Evolutionary conservation across 805 yeast species (phyloP), one percentile per base, ranked within the genome.

Genomic region (Starmerella sp.): DNA sequence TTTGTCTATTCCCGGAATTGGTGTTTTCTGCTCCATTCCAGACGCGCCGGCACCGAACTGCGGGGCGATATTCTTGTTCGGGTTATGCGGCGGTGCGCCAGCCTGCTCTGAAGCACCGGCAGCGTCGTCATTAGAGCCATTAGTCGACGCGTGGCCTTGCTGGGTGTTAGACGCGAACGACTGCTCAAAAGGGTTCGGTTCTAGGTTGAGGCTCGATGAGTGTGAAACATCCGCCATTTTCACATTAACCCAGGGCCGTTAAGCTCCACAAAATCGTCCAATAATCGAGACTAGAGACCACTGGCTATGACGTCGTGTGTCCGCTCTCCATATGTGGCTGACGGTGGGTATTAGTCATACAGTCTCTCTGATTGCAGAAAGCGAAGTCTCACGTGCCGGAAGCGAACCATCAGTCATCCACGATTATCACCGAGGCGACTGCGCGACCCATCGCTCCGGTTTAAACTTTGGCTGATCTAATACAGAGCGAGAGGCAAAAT

Each of bases 151-250:
- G 28, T 37, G 15, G 11, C 35, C 48, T 35, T 50, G 54, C 44
- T 53, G 58, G 22, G 62, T 53, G 46, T 80, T 81, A 2, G 81
- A 71, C n/a, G 93, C 96, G 72, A 91, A 91, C 51, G 95, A 86
- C 68, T 84, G 86, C 69, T 91, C 98, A 67, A 91, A 91, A 5
- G 97, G 97, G 65, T 91, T 91, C 9, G 93, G 96, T 68, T 93
- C 98, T 56, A 89, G 73, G 57, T 84, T 91, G 63, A 87, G 79
- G 49, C 62, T 59, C 28, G 61, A 59, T 35, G 58, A 61, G 14
- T 57, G 57, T 4, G 62, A 41, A 8, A 50, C 53, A 31, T 52
- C 58, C 3, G 48, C 56, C 58, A 55, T 55, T 29, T n/a, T 44
- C 22, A 5, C 48, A 46, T 29, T 43, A 6, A 48, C 35, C 41